Base-by-base conservation (phyloP, 768 basidiomycete genomes). In the Mycena floridula region DNA sequence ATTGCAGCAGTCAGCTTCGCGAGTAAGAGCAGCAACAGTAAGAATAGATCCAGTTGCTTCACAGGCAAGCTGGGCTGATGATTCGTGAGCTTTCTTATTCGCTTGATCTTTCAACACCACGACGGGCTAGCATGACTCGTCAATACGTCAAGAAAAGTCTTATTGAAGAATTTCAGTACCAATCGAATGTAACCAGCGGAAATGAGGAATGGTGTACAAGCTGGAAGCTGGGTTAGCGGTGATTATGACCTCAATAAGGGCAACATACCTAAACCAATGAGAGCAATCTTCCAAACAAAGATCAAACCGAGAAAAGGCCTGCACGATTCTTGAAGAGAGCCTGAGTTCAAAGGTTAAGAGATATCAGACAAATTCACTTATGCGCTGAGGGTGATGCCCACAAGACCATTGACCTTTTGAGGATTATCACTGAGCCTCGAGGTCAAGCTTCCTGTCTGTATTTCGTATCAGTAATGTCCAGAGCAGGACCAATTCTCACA, bases 11-110 rank as follows among this genome's bases (percentile, higher is more conserved):
- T 93, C 89, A 20, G 81, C 76, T 59, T 97, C 94, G 20, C 92
- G 72, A 0, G 90, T 94, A 32, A 97, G 70, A 1, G 84, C 74
- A 7, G 93, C 91, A 22, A 97, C 93, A 2, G 94, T 96, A 25
- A 88, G 78, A 53, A 97, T 94, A 7, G 94, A 76, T 8, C 77
- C 85, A 21, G 91, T 89, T 24, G 91, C 90, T 62, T 97, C 94
- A 53, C 90, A 93, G 27, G 93, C 93, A 16, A 93, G 59, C 47
- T 95, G 91, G 4, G 93, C 89, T 21, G 88, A 89, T 4, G 63
- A 63, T 53, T 84, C 87, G 56, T 97, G 90, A 0, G 82, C 69
- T 53, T 73, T 72, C 65, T 90, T 90, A 70, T 90, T 92, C 50
- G 69, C 61, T 56, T 87, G 79, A 54, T 89, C 92, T 60, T 94